phyloP scores from a whole-genome alignment of 2,329 filamentous ascomycete genomes.

The Talaromyces pinophilus region DNA sequence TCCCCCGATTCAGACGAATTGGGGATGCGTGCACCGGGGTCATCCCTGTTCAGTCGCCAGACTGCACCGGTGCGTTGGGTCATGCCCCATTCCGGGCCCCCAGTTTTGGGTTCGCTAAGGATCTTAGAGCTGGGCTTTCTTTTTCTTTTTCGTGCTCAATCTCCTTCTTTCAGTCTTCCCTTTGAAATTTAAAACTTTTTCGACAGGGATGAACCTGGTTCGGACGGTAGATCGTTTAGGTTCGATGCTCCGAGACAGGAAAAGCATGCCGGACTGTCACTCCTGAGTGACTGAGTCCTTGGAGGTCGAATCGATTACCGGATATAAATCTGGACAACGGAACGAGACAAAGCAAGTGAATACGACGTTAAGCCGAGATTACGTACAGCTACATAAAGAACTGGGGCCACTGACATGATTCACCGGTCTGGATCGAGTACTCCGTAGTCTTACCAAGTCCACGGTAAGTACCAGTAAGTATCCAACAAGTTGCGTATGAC shows the following conservation, averaged over 20 bases:
- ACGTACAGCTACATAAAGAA: background rate
- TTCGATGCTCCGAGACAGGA: background rate
- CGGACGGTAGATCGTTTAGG: slow-evolving; percentile 2
- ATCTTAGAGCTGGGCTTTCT: background rate
- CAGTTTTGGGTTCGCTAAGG: background rate
- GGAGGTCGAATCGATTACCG: background rate
- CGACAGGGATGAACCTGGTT: slow-evolving; percentile 1
- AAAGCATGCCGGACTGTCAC: background rate
- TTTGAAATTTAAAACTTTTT: background rate
- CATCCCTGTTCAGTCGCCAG: background rate
- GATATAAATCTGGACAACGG: background rate
- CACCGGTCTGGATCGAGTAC: background rate
- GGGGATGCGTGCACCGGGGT: background rate
- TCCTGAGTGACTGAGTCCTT: background rate
- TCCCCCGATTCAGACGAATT: background rate
- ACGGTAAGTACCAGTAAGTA: background rate
- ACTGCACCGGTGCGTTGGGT: slow-evolving; percentile 7
- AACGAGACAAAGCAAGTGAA: background rate
- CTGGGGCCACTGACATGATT: background rate
- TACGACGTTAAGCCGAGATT: background rate
- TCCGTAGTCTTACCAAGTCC: background rate
- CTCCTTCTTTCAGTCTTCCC: background rate
- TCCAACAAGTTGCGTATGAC: background rate
- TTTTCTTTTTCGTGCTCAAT: background rate
- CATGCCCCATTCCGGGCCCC: background rate